phyloP scores from a whole-genome alignment of 2,329 filamentous ascomycete species.

The Alternaria postmessia region DNA sequence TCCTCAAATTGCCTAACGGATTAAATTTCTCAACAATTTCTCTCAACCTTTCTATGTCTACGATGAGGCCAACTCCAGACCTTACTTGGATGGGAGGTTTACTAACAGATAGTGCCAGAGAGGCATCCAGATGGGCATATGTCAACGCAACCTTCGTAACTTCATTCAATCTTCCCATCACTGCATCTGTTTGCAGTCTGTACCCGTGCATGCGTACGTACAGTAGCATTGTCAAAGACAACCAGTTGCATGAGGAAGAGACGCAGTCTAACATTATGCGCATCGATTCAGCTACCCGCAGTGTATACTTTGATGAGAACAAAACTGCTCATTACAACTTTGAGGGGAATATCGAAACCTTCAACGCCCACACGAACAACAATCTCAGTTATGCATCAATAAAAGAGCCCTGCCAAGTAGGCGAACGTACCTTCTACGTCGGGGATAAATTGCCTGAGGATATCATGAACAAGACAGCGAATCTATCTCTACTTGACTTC shows the following conservation, averaged over 20 bases:
- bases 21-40: neutral
- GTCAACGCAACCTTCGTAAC: neutral
- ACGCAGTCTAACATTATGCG: neutral
- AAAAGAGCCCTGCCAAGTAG: neutral
- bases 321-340: too few relatives aligned
- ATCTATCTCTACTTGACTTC: neutral
- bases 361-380: neutral
- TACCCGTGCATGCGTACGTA: neutral
- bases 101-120: neutral
- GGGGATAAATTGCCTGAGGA: neutral
- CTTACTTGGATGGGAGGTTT: neutral
- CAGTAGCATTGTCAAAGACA: neutral
- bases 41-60: too few relatives aligned
- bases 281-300: neutral
- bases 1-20: neutral
- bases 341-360: neutral
- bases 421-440: fast-evolving
- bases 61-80: neutral
- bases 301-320: neutral
- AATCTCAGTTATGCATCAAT: neutral
- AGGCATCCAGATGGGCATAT: constrained; percentile 5
- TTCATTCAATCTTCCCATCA: neutral
- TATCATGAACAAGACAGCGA: neutral
- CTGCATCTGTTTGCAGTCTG: neutral
- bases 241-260: neutral